A percentile compares a stretch with the other conserved stretches of the same genome.
Evolutionary conservation across 2,329 filamentous ascomycete genomes (phyloP).

Genomic region (Neonectria punicea): DNA sequence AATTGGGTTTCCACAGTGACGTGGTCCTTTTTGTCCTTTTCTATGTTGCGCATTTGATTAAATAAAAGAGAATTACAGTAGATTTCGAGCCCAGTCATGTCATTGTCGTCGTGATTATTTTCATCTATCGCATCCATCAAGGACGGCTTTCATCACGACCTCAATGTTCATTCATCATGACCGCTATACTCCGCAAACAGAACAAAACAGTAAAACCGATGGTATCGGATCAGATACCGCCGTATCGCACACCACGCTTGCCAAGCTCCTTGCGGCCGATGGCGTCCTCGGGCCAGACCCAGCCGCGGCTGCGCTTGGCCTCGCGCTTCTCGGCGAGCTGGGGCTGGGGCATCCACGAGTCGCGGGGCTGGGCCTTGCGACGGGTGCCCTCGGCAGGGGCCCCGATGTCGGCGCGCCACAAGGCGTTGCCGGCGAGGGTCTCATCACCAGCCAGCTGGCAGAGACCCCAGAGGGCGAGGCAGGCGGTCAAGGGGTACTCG

Average conservation of each 20-base stretch:
- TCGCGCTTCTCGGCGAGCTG: conserved; percentile 80
- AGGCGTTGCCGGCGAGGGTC: conserved; percentile 63
- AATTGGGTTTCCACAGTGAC: neutral
- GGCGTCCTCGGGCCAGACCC: conserved; percentile 80
- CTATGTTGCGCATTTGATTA: neutral
- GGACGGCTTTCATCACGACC: neutral
- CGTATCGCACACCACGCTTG: conserved; percentile 71
- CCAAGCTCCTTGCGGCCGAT: conserved; percentile 78
- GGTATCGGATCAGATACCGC: conserved; percentile 41
- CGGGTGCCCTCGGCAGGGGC: conserved; percentile 78
- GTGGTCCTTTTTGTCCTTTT: neutral
- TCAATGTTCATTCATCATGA: neutral
- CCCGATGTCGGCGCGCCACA: conserved; percentile 78
- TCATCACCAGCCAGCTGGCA: conserved; percentile 75
- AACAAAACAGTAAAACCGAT: neutral
- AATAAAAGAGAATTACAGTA: conserved; percentile 4
- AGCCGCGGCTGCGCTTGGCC: conserved; percentile 77
- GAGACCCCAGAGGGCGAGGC: conserved; percentile 80
- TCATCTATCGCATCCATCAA: neutral
- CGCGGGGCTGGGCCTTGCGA: conserved; percentile 74
- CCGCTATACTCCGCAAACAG: neutral
- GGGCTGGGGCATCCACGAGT: conserved; percentile 79
- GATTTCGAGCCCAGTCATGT: conserved; percentile 1
- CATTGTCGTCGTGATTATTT: conserved; percentile 7
- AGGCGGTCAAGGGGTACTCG: conserved; percentile 70